Conservation (phyloP, 148 eudicot species). For the Fagopyrum tataricum region DNA sequence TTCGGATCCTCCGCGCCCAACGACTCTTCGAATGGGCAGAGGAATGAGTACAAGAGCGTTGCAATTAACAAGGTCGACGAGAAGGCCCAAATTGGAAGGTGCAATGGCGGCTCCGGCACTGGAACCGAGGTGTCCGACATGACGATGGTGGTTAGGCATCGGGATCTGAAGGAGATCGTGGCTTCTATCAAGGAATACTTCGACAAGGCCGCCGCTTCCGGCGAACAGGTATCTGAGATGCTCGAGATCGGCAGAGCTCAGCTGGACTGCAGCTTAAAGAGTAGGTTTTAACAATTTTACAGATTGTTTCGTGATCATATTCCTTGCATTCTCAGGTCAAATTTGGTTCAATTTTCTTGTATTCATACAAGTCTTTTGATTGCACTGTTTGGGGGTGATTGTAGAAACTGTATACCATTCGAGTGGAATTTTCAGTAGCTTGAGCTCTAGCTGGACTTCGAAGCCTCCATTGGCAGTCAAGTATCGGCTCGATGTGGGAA, state of each 20-base stretch:
- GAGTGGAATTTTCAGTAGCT: conserved; percentile 73
- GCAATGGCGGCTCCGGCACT: conserved; percentile 17
- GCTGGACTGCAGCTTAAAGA: conserved; percentile 81
- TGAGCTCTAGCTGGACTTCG: conserved; percentile 96
- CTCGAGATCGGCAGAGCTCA: conserved; percentile 85
- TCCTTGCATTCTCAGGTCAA: no score
- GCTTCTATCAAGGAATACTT: conserved; percentile 63
- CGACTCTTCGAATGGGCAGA: background rate
- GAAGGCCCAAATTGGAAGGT: conserved; percentile 46
- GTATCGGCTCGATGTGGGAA: conserved; percentile 61
- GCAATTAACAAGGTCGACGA: conserved; percentile 27
- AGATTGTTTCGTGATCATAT: background rate
- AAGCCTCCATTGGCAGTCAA: conserved; percentile 88
- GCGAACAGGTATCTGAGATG: conserved; percentile 86
- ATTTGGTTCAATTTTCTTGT: no score
- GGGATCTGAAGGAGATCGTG: conserved; percentile 76
- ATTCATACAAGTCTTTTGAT: background rate
- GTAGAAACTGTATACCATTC: conserved; percentile 96
- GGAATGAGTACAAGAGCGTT: background rate
- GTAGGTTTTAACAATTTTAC: conserved; percentile 24
- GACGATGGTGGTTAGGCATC: conserved; percentile 75
- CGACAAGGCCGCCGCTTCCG: conserved; percentile 73
- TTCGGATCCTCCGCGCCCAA: conserved; percentile 18
- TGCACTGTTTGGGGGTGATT: conserved; percentile 12
- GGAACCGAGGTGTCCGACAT: conserved; percentile 36